Base-by-base conservation (phyloP, 208 protist species). In the Trypanosoma lewisi region DNA sequence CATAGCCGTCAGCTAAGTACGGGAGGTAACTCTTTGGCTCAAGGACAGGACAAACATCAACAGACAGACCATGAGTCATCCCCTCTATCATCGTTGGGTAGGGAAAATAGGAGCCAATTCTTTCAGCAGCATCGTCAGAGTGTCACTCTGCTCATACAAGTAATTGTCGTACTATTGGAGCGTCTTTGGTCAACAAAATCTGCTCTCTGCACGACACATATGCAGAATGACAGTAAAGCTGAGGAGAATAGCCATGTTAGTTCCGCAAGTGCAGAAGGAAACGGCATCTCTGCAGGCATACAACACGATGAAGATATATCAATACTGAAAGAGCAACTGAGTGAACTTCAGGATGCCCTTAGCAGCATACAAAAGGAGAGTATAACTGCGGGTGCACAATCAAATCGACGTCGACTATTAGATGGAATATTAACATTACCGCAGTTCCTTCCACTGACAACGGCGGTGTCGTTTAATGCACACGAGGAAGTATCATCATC, bases 121-220 rank as follows among this genome's bases (percentile, higher is more conserved):
- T 63, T 27, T 39, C 3, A 19, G 28, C 57, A 63, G 14, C 57
- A 63, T 39, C 39, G 42, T n/a, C 39, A 52, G 17, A 16, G 48
- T 52, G 57, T 63, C 31, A 41, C 27, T 23, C 31, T 63, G 23
- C 42, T 63, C 12, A 33, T 63, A 27, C 57, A 63, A 51, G 27
- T 63, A 11, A 41, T 63, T 16, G 27, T 39, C 17, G 41, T 21
- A 50, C 27, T 63, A 17, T 28, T 63, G 6, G 57, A 63, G 27
- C 57, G 57, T 23, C 31, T 63, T n/a, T 52, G 42, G 2, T 1
- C 0, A n/a, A 2, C 25, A n/a, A 63, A 52, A 36, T 14, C 52
- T 57, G 11, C 17, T 8, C 27, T 17, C n/a, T 1, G 17, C 6
- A 5, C 3, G 0, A 4, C 37, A 2, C 11, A 37, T 14, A 6